Evolutionary conservation across 2,329 filamentous ascomycete genomes (phyloP), one percentile per base, ranked within the genome.

Genomic region (Dothiorella sarmentorum): DNA sequence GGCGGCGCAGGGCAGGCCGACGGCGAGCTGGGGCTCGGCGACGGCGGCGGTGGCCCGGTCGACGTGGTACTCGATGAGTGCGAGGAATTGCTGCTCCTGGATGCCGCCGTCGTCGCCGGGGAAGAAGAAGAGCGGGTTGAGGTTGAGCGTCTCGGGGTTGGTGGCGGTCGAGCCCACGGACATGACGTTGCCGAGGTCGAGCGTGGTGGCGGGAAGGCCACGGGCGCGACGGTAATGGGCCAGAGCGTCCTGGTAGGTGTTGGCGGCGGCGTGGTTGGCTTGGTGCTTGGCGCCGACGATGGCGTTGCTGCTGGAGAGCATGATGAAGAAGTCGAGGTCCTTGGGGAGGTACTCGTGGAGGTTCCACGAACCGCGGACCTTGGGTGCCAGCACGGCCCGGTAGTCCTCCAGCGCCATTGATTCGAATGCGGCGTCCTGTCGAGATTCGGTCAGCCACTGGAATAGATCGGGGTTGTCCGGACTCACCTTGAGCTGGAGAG

Each of bases 331-430:
- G 59, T 70, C 68, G 2, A 69, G 61, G 9, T 60, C 15, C 58
- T 44, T 29, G n/a, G 52, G 56, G 13, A 58, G 42, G 29, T 61
- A 26, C 13, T 59, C 29, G 61, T 73, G 61, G 0, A 75, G 59
- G 22, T 71, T 68, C 51, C 68, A 65, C 0, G 69, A 67, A 0
- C 73, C 73, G 9, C 63, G 60, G 17, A 77, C 62, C 58, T 77
- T 77, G 6, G 69, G 69, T 0, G 10, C 5, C 0, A 60, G 35
- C 0, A 52, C 61, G 1, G 40, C 29, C 13, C 58, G 44, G 62
- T 62, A 68, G 6, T 63, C 56, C 0, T 60, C 43, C 4, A 53
- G 26, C 1, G 43, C 56, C 65, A 68, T 67, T 0, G 33, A 40
- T 3, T 18, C 15, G 22, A 51, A 58, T 5, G 35, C 7, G 13